Evolutionary conservation across 2,329 filamentous ascomycete species (phyloP), one percentile per base, ranked within the genome.

Genomic region (Lecanoromycetidae sp.): DNA sequence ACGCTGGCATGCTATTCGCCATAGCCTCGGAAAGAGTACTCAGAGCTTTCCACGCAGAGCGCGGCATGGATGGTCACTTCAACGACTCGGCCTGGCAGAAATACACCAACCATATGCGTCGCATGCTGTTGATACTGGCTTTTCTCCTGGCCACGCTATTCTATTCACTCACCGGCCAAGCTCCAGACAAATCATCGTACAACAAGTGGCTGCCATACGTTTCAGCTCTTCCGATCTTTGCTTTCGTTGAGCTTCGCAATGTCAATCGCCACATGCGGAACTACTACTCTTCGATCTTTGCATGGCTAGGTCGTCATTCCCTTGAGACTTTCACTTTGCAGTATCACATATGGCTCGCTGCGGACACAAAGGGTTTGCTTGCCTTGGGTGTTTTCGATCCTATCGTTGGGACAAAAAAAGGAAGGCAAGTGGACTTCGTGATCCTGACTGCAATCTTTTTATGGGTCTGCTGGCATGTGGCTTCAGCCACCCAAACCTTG

Each of bases 251-350:
- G 4, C 58, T 80, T 2, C 69, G 77, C 26, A 80, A 78, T 53
- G 62, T 63, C 4, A 63, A 66, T 44, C 53, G 55, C 1, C 39
- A 54, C 1, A 59, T 74, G 8, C 63, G 71, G 5, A 66, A 64
- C 6, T 60, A 64, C 34, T 63, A 74, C 55, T 69, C 71, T 12
- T 55, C 53, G 1, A 52, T 68, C 1, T 76, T 76, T 23, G 70
- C 73, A 0, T 74, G 68, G 63, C 59, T 82, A 2, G 77, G 79
- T 1, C 64, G 65, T 5, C 71, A 70, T 49, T 75, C 75, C 0
- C 67, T 79, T 1, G 78, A 81, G 59, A 71, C 75, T 0, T 79
- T 75, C 52, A 66, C 77, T 5, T 62, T 82, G 30, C 75, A 80
- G 53, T 72, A 72, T 57, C 79, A 82, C 57, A 66, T 79, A 44